These are phyloP conservation scores for Aspergillus intermedius DNA, from an alignment of 2,329 filamentous ascomycete genomes.

Conservation along the genomic window DNA sequence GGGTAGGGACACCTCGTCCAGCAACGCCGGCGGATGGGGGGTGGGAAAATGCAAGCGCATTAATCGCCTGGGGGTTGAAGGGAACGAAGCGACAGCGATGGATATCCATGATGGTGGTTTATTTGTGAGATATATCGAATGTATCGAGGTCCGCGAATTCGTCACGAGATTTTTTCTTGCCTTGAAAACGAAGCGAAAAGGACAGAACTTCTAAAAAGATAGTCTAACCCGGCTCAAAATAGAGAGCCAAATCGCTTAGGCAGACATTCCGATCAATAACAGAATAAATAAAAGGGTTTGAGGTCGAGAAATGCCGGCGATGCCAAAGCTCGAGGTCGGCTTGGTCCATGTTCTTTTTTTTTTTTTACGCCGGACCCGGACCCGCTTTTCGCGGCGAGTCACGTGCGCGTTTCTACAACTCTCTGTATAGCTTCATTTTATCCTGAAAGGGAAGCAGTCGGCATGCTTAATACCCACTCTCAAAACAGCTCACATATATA, in stretches of 20 bases:
- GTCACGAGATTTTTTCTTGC: conserved; percentile 12
- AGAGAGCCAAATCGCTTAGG: conserved; percentile 12
- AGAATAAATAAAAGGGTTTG: background rate
- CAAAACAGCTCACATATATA: too few relatives aligned
- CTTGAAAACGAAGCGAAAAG: conserved; percentile 5
- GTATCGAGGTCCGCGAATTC: conserved; percentile 7
- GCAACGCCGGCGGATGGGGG: conserved; percentile 45
- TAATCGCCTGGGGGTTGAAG: conserved; percentile 86
- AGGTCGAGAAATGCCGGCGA: conserved; percentile 4
- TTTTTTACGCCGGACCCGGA: conserved; percentile 23
- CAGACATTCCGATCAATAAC: conserved; percentile 14
- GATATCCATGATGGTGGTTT: conserved; percentile 65
- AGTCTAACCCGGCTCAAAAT: conserved; percentile 13
- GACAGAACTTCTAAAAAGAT: conserved; percentile 8
- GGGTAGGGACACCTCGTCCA: conserved; percentile 49
- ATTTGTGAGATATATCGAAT: background rate
- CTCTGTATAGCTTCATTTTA: background rate
- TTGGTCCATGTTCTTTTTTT: conserved; percentile 13
- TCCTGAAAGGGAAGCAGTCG: background rate
- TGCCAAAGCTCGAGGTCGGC: conserved; percentile 12
- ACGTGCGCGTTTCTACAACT: background rate
- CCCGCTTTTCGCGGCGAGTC: background rate
- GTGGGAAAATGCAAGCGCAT: conserved; percentile 89
- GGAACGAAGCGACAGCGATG: conserved; percentile 95
- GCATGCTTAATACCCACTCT: too few relatives aligned